Evolutionary conservation across 139 green algal species (phyloP), one percentile per base, ranked within the genome.

Genomic region (Micromonas commoda): DNA sequence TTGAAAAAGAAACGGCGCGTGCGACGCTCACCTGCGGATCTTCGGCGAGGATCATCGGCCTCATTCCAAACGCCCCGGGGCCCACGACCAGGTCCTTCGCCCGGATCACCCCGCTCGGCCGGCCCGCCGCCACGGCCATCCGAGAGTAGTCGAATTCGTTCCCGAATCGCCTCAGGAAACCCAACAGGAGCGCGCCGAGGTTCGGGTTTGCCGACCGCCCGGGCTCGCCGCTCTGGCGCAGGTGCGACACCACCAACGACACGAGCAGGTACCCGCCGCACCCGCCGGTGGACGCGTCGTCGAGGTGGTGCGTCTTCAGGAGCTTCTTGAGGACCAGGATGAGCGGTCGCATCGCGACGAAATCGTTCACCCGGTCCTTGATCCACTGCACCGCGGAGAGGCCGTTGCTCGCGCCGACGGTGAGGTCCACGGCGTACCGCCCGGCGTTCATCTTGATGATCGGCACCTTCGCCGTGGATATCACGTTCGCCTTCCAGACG

Each of bases 241-340:
- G 33, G 33, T 75, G 68, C 35, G 68, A 75, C 37, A 75, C 68
- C 34, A 61, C 68, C 16, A 75, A 32, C 19, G 68, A 75, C 29
- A 75, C 38, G 20, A 75, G 38, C 1, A 75, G 23, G 68, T 75
- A 75, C 68, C 68, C 68, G 3, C 68, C 68, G 5, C 68, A 75
- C 34, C 68, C 68, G 24, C 68, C 68, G 0, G 68, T 75, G 3
- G 34, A 16, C 34, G 68, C 68, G 37, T 75, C 38, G 37, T 75
- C 53, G 1, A 75, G 9, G 4, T 60, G 20, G 29, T 75, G 68
- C 2, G 38, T 75, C 38, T 38, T 28, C 26, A 75, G 35, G 21
- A 75, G 38, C 26, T 37, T 35, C 9, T 75, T 75, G 1, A 75
- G 24, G 20, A 33, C 21, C 21, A 75, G 61, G 19, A 75, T 37